These are phyloP conservation scores for Spinellus fusiger DNA, from an alignment of 192 early-diverging fungal species.

Conservation along the genomic window DNA sequence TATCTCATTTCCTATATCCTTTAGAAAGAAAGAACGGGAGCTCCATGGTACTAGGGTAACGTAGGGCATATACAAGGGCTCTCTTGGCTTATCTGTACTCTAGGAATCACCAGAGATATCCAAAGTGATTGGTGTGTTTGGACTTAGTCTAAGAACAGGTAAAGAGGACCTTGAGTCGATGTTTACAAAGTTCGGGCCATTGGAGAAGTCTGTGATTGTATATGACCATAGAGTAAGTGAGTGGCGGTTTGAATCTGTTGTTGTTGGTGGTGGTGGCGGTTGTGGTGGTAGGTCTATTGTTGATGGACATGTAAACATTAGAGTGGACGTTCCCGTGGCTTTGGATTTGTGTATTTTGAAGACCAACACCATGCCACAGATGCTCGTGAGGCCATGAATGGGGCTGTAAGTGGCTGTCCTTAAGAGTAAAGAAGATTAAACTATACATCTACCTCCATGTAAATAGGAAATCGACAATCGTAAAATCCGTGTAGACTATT, in stretches of 20 bases:
- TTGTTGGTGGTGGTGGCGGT: too few relatives aligned
- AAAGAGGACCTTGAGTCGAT: slow-evolving; percentile 56
- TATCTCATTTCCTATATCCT: background rate
- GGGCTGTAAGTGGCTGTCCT: slow-evolving; percentile 34
- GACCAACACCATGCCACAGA: slow-evolving; percentile 39
- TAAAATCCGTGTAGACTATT: slow-evolving; percentile 53
- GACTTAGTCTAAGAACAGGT: slow-evolving; percentile 52
- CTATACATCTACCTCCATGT: slow-evolving; percentile 1
- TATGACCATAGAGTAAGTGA: slow-evolving; percentile 47
- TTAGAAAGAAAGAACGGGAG: background rate
- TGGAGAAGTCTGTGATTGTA: slow-evolving; percentile 54
- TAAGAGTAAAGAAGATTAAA: background rate
- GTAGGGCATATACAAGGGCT: background rate
- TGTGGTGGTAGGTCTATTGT: too few relatives aligned
- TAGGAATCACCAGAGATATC: slow-evolving; percentile 29
- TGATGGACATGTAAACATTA: too few relatives aligned
- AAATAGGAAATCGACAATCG: slow-evolving; percentile 54
- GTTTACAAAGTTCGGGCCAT: slow-evolving; percentile 50
- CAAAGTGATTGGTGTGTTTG: slow-evolving; percentile 67
- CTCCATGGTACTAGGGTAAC: slow-evolving; percentile 28
- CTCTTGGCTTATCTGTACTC: background rate
- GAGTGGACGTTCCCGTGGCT: slow-evolving; percentile 58
- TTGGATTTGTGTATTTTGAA: slow-evolving; percentile 61
- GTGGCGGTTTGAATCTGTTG: too few relatives aligned
- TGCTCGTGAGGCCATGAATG: slow-evolving; percentile 55